Evolutionary conservation across 2,329 filamentous ascomycete species (phyloP), one percentile per base, ranked within the genome.

Genomic region (Elsinoe fawcettii): DNA sequence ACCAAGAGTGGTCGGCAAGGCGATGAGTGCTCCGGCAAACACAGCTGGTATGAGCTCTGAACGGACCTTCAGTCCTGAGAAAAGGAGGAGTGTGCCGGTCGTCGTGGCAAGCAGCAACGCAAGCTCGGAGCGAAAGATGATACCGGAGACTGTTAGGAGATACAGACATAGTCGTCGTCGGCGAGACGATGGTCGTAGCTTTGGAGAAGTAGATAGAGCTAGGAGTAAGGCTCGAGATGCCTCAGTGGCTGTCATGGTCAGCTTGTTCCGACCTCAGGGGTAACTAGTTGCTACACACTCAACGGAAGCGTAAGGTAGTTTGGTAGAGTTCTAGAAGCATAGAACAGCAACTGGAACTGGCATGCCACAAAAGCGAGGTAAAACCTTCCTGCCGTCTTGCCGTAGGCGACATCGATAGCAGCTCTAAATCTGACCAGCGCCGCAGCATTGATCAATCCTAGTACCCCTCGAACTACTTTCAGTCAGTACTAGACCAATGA

Each of bases 281-380:
- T 14, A 49, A 14, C 25, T 4, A 18, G 9, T 23, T 16, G 5
- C 30, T 4, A 78, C 85, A 72, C 76, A 92, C 86, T 89, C 59
- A 96, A 74, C 8, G 84, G 82, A 74, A 97, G 93, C 18, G 93
- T 91, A 73, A 96, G 95, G 87, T 95, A 96, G 70, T 99, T 99
- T 1, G 93, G 93, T 62, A 99, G 74, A 2, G 90, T 93, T 60
- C 93, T 80, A 14, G 90, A 93, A 12, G 91, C 86, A 75, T 99
- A 99, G 72, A 90, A 99, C 60, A 93, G 79, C 60, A 95, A 75
- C 73, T 99, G 93, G 67, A 99, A 99, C 71, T 97, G 92, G 70
- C 84, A 86, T 1, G 82, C 81, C 67, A 90, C 86, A 56, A 97
- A 77, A 37, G 88, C 60, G 3, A 86, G 73, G 74, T 87, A 99